Evolutionary conservation across 768 basidiomycete genomes (phyloP).

Genomic region (Pseudohyphozyma bogoriensis): DNA sequence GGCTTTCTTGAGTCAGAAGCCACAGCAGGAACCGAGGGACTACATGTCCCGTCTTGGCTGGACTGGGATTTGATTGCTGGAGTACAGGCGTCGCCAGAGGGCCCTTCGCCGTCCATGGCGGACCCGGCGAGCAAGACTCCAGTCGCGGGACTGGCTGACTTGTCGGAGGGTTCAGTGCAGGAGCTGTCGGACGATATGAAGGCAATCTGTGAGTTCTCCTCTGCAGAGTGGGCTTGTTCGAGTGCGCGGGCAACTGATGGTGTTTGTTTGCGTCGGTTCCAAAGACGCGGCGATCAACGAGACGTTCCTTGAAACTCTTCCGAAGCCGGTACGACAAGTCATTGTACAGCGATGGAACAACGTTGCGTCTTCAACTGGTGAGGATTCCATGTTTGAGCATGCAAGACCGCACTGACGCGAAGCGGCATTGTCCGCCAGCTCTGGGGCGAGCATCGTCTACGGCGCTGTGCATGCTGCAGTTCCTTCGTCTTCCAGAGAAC

Average conservation of each 20-base stretch:
- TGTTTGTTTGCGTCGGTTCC: neutral
- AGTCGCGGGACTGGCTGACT: neutral
- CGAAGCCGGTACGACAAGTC: constrained; percentile 16
- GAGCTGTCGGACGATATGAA: neutral
- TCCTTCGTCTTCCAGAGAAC: constrained; percentile 6
- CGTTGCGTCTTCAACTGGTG: constrained; percentile 1
- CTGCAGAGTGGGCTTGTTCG: neutral
- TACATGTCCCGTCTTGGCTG: neutral
- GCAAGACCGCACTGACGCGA: neutral
- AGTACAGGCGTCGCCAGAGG: neutral
- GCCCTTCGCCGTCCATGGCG: neutral
- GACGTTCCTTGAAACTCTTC: constrained; percentile 17
- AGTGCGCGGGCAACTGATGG: neutral
- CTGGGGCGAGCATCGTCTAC: constrained; percentile 10
- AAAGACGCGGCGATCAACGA: constrained; percentile 13
- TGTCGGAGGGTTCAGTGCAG: neutral
- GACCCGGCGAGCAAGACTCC: no score
- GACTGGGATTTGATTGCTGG: neutral
- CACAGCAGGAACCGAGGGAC: neutral
- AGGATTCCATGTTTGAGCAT: neutral
- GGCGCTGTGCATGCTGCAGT: constrained; percentile 22
- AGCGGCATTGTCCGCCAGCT: neutral
- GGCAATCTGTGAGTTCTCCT: neutral
- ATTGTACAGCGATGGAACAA: constrained; percentile 4
- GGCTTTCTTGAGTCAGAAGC: neutral